phyloP scores from a whole-genome alignment of 495 filamentous ascomycete genomes.

The Aspergillus cristatus region DNA sequence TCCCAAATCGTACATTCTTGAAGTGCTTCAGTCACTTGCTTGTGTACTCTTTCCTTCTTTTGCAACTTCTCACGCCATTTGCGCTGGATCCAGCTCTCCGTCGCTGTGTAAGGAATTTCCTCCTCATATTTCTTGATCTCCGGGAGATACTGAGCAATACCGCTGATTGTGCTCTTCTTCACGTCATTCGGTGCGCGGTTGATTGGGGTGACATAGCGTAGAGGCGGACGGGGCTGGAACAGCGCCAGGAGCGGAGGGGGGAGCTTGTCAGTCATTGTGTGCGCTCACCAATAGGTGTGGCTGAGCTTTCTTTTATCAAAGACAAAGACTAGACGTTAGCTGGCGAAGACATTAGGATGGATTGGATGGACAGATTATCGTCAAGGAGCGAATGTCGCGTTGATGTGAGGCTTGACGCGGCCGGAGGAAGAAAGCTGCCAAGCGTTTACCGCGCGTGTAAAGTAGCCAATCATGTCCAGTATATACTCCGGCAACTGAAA shows the following conservation, averaged over 20 bases:
- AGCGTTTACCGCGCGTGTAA: background rate
- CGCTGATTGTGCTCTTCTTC: slow-evolving; percentile 54
- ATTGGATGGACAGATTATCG: no score
- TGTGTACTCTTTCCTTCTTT: slow-evolving; percentile 57
- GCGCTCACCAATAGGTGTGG: slow-evolving; percentile 4
- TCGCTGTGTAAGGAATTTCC: slow-evolving; percentile 66
- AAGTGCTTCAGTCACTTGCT: slow-evolving; percentile 56
- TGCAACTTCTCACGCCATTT: slow-evolving; percentile 72
- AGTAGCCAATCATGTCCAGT: slow-evolving; percentile 15
- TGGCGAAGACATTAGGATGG: slow-evolving; percentile 1
- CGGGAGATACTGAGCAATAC: slow-evolving; percentile 64
- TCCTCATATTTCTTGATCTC: slow-evolving; percentile 61
- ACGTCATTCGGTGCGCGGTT: slow-evolving; percentile 80
- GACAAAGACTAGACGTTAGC: background rate
- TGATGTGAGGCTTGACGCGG: no score
- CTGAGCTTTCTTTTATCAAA: background rate
- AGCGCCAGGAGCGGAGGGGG: slow-evolving; percentile 87
- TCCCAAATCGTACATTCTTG: slow-evolving; percentile 51
- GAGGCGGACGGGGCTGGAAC: slow-evolving; percentile 84
- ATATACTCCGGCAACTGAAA: slow-evolving; percentile 5
- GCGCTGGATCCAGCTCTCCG: slow-evolving; percentile 85
- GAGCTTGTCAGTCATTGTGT: slow-evolving; percentile 85
- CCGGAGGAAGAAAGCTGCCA: no score
- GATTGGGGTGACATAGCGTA: slow-evolving; percentile 78
- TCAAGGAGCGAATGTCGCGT: no score